A percentile compares a stretch with the other conserved stretches of the same genome.
Conservation (phyloP, 1,139 yeast species). For the Kluyveromyces sp. region DNA sequence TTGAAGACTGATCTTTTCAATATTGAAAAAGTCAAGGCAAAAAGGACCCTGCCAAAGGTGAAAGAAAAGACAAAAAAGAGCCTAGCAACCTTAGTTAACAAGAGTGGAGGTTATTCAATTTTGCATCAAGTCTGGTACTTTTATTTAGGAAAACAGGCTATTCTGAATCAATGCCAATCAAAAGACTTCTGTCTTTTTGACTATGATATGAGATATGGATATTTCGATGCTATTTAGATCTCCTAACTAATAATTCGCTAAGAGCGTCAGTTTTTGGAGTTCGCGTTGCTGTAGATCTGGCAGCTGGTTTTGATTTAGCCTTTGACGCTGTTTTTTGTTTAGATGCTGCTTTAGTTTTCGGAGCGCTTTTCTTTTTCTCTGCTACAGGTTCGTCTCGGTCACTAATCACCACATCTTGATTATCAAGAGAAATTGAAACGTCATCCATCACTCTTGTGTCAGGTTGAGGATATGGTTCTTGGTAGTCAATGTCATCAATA, state of each 20-base stretch:
- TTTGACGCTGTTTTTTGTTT: slow-evolving; percentile 7
- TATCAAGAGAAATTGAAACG: neutral
- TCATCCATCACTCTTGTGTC: neutral
- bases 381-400: slow-evolving; percentile 1
- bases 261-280: slow-evolving; percentile 28
- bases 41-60: too few species aligned
- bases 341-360: slow-evolving; percentile 1
- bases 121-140: too few species aligned
- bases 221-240: slow-evolving; percentile 6
- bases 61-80: too few species aligned
- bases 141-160: too few species aligned
- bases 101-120: too few species aligned
- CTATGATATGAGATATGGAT: too few species aligned
- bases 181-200: too few species aligned
- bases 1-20: too few species aligned
- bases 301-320: slow-evolving; percentile 18
- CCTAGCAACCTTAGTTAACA: too few species aligned
- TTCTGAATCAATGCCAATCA: too few species aligned
- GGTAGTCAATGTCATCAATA: neutral
- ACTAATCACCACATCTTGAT: neutral
- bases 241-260: slow-evolving; percentile 21
- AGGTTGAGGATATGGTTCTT: neutral
- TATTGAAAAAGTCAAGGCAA: too few species aligned
- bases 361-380: slow-evolving; percentile 11
- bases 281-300: slow-evolving; percentile 10